Percentiles rank a stretch among this genome's conserved stretches.
phyloP scores from a whole-genome alignment of 73 alveolate genomes.

The Tetrahymena malaccensis region DNA sequence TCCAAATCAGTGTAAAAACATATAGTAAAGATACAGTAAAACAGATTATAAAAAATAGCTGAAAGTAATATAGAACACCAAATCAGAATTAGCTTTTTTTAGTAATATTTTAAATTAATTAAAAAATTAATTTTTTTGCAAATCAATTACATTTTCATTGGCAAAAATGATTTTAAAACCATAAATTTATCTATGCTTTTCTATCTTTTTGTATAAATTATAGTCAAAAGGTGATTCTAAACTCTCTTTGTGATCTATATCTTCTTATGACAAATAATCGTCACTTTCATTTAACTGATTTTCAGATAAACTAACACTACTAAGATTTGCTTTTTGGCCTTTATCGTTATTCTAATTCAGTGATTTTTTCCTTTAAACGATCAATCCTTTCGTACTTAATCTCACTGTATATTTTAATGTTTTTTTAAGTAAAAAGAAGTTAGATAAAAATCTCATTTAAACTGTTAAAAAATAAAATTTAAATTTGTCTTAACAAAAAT shows the following conservation, averaged over 20 bases:
- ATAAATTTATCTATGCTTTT: not conserved
- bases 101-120: no score
- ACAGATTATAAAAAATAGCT: not conserved
- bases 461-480: no score
- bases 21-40: slow-evolving; percentile 20
- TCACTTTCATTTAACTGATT: not conserved
- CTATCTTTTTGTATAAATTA: not conserved
- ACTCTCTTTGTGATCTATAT: not conserved
- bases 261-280: not conserved
- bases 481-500: no score
- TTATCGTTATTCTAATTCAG: not conserved
- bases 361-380: not conserved
- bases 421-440: no score
- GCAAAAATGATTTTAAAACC: not conserved
- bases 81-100: not conserved
- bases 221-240: not conserved
- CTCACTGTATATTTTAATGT: not conserved
- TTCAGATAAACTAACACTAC: not conserved
- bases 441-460: no score
- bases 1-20: slow-evolving; percentile 35
- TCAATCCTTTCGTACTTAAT: not conserved
- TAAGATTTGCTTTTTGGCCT: not conserved
- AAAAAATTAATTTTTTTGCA: no score
- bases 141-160: not conserved
- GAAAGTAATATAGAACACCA: not conserved